phyloP scores from a whole-genome alignment of 345 rosid species.

The Gossypium sturtianum region DNA sequence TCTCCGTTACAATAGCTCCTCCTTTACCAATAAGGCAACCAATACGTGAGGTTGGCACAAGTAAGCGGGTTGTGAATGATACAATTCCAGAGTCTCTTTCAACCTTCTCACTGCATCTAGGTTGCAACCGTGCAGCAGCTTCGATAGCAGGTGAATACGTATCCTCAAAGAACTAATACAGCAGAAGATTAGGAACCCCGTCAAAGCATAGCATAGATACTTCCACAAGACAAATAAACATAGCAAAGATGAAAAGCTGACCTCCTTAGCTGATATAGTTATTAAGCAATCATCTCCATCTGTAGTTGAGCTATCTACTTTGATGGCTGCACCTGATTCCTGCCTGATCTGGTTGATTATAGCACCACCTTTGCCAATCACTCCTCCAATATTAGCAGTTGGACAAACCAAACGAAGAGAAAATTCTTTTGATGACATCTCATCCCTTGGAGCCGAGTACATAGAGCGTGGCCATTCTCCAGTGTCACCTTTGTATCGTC shows the following conservation, averaged over 20 bases:
- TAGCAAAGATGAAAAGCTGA: slow-evolving; percentile 18
- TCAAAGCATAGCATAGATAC: neutral
- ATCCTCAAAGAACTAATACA: slow-evolving; percentile 73
- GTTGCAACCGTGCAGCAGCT: slow-evolving; percentile 86
- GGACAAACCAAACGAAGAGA: slow-evolving; percentile 79
- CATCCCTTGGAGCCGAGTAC: slow-evolving; percentile 81
- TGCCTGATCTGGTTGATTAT: slow-evolving; percentile 89
- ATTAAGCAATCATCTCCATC: slow-evolving; percentile 94
- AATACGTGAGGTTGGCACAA: slow-evolving; percentile 88
- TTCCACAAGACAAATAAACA: neutral
- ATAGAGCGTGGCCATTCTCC: slow-evolving; percentile 83
- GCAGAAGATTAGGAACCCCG: slow-evolving; percentile 8
- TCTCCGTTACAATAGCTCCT: slow-evolving; percentile 83
- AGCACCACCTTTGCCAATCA: slow-evolving; percentile 94
- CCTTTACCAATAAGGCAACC: slow-evolving; percentile 98
- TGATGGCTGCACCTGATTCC: slow-evolving; percentile 76
- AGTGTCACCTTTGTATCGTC: slow-evolving; percentile 72
- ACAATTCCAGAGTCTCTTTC: slow-evolving; percentile 95
- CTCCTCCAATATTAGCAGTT: slow-evolving; percentile 75
- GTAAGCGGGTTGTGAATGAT: slow-evolving; percentile 84
- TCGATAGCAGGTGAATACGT: slow-evolving; percentile 79
- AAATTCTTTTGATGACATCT: slow-evolving; percentile 64
- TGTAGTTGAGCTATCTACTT: slow-evolving; percentile 78
- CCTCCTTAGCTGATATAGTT: slow-evolving; percentile 91
- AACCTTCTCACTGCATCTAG: slow-evolving; percentile 87